Evolutionary conservation across 352 stramenopile species (phyloP), one percentile per base, ranked within the genome.

Genomic region (Phytophthora pluvialis): DNA sequence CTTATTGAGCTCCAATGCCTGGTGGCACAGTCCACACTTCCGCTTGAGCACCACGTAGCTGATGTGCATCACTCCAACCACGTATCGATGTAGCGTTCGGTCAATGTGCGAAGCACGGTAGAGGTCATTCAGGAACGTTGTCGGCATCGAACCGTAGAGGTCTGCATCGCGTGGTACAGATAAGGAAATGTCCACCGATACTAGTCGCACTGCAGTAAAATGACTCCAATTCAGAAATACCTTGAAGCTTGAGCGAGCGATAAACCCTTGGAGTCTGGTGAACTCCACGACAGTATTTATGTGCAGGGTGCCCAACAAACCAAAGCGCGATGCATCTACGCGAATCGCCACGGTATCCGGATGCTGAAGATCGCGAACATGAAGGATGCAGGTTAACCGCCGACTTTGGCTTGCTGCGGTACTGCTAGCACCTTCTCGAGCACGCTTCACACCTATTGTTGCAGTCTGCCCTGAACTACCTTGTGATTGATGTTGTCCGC

Each of bases 41-140:
- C 82, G 78, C 62, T 95, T 95, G 5, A 95, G 49, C 1, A 91
- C 49, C 12, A 88, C 81, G 46, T 94, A 93, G 48, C 64, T 92
- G 8, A 94, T 55, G 42, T 95, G 86, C n/a, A 88, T 77, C 36
- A 94, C 77, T 5, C 73, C 68, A 28, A 90, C 82, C 0, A 89
- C 67, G 25, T 78, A 89, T 15, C 81, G 81, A 70, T 83, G 74
- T 33, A 91, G 38, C 15, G 64, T 77, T 15, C 77, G 73, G 59
- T 95, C 85, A 43, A 83, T 59, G 0, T 12, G 5, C 1, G 61
- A 63, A 13, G 40, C 48, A n/a, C 64, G 43, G 54, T 90, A 93
- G 9, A 93, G 58, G 2, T 75, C 58, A 26, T 74, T 70, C 26
- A 94, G 56, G 29, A 77, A 74, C 2, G 58, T 72, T 1, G 72